Base-by-base conservation (phyloP, 345 rosid genomes). In the Adansonia digitata region DNA sequence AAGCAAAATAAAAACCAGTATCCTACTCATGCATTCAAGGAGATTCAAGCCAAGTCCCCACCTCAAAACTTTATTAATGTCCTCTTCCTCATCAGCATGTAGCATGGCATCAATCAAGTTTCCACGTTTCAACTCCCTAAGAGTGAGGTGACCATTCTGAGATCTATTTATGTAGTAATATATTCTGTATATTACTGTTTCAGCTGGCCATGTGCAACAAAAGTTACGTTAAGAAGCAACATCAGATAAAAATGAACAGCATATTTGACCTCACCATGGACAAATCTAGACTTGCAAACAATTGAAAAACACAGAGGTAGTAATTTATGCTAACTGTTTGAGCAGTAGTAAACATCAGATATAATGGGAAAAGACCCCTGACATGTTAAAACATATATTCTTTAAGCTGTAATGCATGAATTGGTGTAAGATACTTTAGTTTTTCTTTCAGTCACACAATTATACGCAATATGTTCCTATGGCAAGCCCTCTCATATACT, bases 21-120 rank as follows among this genome's bases (percentile, higher is more conserved):
- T 74, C 59, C 46, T 56, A 40, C 53, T 65, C 31, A 74, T 34
- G 59, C 63, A 74, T 59, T 34, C 29, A 7, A 56, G 59, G 55
- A 77, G 59, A 74, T 69, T 20, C 43, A 12, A 68, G 27, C 55
- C 11, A 57, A 69, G 43, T 71, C 72, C 60, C 72, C 77, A 95
- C 99, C 98, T 93, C 88, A 95, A 80, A 51, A 93, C 96, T 86
- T 95, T 95, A 86, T 93, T 93, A 74, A 95, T 95, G 82, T 95
- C 99, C 75, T 95, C 99, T 89, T 93, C 99, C 82, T 95, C 98
- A 77, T 91, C 98, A 11, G 93, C 98, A 83, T 93, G 91, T 73
- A 83, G 98, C 93, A 93, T 87, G 62, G 97, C 98, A 74, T 86
- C 94, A 66, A 93, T 78, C 78, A 95, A 77, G 79, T 93, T 91